Base-by-base conservation (phyloP, 495 filamentous ascomycete species). In the Jackrogersella minutella region DNA sequence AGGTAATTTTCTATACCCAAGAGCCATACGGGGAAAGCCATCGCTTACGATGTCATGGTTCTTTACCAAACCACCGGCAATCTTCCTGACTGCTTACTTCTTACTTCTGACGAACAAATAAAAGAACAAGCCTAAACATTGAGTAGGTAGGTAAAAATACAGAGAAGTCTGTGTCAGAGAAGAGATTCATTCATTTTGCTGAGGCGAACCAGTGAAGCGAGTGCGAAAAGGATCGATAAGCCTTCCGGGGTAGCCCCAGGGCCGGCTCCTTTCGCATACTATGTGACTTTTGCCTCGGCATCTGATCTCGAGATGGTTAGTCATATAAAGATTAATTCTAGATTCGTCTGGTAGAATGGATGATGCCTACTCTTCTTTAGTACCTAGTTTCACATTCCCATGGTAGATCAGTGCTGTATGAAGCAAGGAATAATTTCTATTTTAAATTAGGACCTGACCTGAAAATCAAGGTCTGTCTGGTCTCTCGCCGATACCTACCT, bases 211-310 rank as follows among this genome's bases (percentile, higher is more conserved):
- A 9, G 39, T 14, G 17, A 46, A 46, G 41, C 41, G 41, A 46
- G 41, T 46, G 41, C 41, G 41, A 46, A 46, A 46, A 46, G 41
- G 41, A 46, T 46, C 41, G 19, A 46, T 46, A 46, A 46, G 41
- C 9, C 41, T 11, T 46, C 22, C 41, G 41, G 41, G 41, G 22
- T 11, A 24, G n/a, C 41, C 41, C 41, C 41, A 21, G 41, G 41
- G 14, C 41, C 41, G 41, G 41, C 41, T 46, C 19, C 26, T 46
- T 13, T n/a, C 19, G n/a, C n/a, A 26, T 24, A 11, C 19, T n/a
- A 24, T 26, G 41, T 26, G n/a, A 11, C 26, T n/a, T 46, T 46
- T 26, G 21, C 41, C 41, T 46, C 41, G 41, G 41, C 11, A 46
- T 46, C 41, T 46, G 11, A 21, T 14, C 11, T 26, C 0, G 22